These are phyloP conservation scores for Massariosphaeria phaeospora DNA, from an alignment of 495 filamentous ascomycete genomes.

Conservation along the genomic window DNA sequence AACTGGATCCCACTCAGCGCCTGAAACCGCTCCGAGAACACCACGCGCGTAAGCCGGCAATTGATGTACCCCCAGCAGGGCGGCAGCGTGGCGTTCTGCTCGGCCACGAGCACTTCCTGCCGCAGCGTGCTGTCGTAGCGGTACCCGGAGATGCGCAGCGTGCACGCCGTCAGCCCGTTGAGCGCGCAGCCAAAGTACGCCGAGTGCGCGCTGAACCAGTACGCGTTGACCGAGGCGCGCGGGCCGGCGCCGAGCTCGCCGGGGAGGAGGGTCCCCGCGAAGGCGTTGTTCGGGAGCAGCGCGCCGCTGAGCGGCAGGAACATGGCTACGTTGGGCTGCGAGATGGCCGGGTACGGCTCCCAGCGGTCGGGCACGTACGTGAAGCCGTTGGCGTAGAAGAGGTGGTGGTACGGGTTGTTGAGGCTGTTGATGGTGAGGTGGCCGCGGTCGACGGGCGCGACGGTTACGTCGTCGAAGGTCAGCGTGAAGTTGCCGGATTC, in stretches of 20 bases:
- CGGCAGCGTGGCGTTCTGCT: conserved; percentile 38
- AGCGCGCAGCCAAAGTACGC: conserved; percentile 45
- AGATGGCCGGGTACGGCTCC: conserved; percentile 42
- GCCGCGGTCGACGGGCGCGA: conserved; percentile 30
- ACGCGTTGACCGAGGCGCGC: conserved; percentile 38
- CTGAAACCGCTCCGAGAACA: conserved; percentile 38
- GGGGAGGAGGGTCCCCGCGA: conserved; percentile 34
- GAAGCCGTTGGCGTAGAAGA: conserved; percentile 44
- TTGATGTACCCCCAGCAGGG: conserved; percentile 35
- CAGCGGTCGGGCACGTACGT: conserved; percentile 42
- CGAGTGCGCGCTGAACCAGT: conserved; percentile 45
- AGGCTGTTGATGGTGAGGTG: conserved; percentile 40
- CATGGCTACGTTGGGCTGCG: conserved; percentile 43
- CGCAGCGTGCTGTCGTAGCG: conserved; percentile 26
- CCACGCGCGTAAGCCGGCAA: conserved; percentile 40
- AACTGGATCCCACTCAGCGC: conserved; percentile 44
- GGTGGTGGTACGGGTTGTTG: conserved; percentile 45
- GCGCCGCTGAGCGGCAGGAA: conserved; percentile 38
- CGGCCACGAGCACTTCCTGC: conserved; percentile 28
- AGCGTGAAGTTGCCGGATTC: conserved; percentile 38
- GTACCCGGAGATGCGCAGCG: conserved; percentile 42
- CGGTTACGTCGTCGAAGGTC: conserved; percentile 37
- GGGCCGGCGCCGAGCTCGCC: conserved; percentile 47
- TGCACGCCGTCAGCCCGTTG: conserved; percentile 38
- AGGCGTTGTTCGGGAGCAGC: conserved; percentile 27